These are phyloP conservation scores for Knoxdaviesia proteae DNA, from an alignment of 2,329 filamentous ascomycete genomes.

Conservation along the genomic window DNA sequence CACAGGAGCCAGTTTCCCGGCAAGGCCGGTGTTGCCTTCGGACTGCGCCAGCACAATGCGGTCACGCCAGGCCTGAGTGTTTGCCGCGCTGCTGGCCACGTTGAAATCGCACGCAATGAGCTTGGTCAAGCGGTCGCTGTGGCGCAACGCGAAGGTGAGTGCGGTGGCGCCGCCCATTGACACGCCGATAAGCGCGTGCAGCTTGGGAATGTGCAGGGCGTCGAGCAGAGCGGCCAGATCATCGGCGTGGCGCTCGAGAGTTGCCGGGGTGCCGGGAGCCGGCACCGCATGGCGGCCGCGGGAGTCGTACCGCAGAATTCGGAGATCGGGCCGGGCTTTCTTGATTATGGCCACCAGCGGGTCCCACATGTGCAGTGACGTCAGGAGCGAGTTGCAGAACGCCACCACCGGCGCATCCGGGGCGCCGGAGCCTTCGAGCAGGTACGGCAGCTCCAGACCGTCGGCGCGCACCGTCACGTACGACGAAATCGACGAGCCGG, in stretches of 20 bases:
- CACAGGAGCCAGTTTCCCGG: slow-evolving; percentile 38
- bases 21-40: slow-evolving; percentile 36
- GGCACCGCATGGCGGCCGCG: slow-evolving; percentile 42
- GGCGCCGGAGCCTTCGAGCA: slow-evolving; percentile 50
- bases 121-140: slow-evolving; percentile 34
- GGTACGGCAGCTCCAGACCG: slow-evolving; percentile 48
- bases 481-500: slow-evolving; percentile 37
- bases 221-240: slow-evolving; percentile 48
- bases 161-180: slow-evolving; percentile 65
- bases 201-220: slow-evolving; percentile 45
- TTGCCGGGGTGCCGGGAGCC: slow-evolving; percentile 27
- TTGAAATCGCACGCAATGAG: slow-evolving; percentile 70
- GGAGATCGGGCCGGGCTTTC: slow-evolving; percentile 38
- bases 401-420: slow-evolving; percentile 51
- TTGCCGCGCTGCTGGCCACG: slow-evolving; percentile 46
- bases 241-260: slow-evolving; percentile 42
- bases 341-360: slow-evolving; percentile 43
- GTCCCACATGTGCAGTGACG: slow-evolving; percentile 66
- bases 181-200: slow-evolving; percentile 52
- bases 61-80: slow-evolving; percentile 62
- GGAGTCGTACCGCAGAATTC: slow-evolving; percentile 56
- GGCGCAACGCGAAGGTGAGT: slow-evolving; percentile 48
- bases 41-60: slow-evolving; percentile 46
- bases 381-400: slow-evolving; percentile 63
- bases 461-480: slow-evolving; percentile 44